Evolutionary conservation across 768 basidiomycete genomes (phyloP).

Genomic region (Pleurotus pulmonarius): DNA sequence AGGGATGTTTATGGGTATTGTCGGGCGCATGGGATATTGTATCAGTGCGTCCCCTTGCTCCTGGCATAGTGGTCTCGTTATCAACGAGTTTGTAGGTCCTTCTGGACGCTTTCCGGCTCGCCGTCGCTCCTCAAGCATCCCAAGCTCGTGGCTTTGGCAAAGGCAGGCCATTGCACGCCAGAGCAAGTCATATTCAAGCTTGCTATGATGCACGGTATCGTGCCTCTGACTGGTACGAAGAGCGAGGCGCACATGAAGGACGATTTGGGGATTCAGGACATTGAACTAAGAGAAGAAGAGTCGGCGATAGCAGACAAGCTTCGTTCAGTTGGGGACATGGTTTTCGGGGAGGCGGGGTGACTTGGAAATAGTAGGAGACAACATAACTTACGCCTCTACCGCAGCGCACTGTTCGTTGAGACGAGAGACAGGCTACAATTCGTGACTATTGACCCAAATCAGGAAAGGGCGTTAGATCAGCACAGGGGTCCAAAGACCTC

Average conservation of each 20-base stretch:
- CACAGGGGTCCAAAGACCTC: no score
- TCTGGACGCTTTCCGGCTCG: constrained; percentile 86
- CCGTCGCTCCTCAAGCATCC: constrained; percentile 55
- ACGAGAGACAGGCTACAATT: no score
- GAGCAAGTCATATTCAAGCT: constrained; percentile 69
- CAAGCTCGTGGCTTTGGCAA: constrained; percentile 38
- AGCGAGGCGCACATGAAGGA: constrained; percentile 65
- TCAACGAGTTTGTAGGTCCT: constrained; percentile 52
- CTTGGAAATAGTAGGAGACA: no score
- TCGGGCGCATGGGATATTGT: constrained; percentile 56
- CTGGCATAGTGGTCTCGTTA: not conserved
- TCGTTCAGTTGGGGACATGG: not conserved
- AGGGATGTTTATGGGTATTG: constrained; percentile 62
- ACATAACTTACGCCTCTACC: no score
- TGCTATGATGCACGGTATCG: constrained; percentile 61
- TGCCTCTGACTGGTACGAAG: constrained; percentile 75
- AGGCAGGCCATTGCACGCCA: constrained; percentile 47
- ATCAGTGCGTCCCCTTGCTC: constrained; percentile 49
- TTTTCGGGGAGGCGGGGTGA: not conserved
- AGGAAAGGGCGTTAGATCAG: no score
- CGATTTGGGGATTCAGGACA: constrained; percentile 41
- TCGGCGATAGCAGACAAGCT: constrained; percentile 8
- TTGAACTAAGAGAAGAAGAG: constrained; percentile 14
- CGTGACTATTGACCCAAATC: no score
- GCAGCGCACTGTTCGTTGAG: no score